Base-by-base conservation (phyloP, 2,329 filamentous ascomycete genomes). In the Coniochaeta hoffmannii region DNA sequence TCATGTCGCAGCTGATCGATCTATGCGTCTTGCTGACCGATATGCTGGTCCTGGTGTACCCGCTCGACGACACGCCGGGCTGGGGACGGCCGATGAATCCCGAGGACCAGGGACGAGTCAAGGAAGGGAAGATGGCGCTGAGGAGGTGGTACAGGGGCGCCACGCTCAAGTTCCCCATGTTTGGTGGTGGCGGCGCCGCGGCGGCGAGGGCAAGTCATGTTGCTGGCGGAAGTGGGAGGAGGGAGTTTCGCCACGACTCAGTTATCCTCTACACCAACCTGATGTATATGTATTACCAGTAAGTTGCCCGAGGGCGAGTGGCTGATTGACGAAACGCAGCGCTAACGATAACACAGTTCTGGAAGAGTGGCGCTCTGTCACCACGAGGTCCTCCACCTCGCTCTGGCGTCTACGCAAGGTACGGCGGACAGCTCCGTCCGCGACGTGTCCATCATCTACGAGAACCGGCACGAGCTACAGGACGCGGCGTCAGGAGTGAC, bases 221-320 rank as follows among this genome's bases (percentile, higher is more conserved):
- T 60, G 61, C 54, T 36, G 59, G 61, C 22, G 57, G 49, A 15
- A 32, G 30, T 34, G 34, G 50, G 31, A 53, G 50, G 28, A 67
- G 63, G 28, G 67, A 69, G 55, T 69, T 63, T 46, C 65, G 69
- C 22, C 69, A 75, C 54, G 71, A 76, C 55, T 75, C 74, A 1
- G 68, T 74, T 11, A 70, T 74, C 10, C 55, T 76, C 34, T 76
- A 76, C 62, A 75, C 73, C 4, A 76, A 76, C 41, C 61, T 78
- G 59, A 74, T 78, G 62, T 77, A 75, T 57, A 78, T 79, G 72
- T 77, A 77, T 55, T 79, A 78, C 58, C 70, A 78, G 74, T 80
- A 66, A 60, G 75, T 65, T 15, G 24, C 9, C 41, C 4, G 41
- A 26, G 19, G 19, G 2, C 15, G 7, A 8, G 17, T 15, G 12